Conservation (phyloP, 1,139 yeast genomes). For the Yamadazyma membranifaciens region DNA sequence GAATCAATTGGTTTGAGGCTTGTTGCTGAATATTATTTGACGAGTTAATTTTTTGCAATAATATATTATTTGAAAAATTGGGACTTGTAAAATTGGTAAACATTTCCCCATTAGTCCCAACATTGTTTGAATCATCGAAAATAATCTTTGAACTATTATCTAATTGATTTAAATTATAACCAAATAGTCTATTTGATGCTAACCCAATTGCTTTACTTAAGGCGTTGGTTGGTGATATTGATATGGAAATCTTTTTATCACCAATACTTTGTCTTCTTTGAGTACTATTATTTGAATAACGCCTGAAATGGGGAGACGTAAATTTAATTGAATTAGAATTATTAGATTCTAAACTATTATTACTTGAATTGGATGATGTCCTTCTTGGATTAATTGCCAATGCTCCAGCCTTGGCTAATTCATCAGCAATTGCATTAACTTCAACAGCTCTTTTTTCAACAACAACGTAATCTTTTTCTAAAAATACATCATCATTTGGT, state of each 20-base stretch:
- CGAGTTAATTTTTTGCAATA: conserved; percentile 35
- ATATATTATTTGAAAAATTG: conserved; percentile 33
- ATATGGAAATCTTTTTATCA: conserved; percentile 63
- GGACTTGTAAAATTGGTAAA: conserved; percentile 16
- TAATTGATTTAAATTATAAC: conserved; percentile 24
- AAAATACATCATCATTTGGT: conserved; percentile 42
- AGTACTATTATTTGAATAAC: conserved; percentile 29
- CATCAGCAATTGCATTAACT: conserved; percentile 93
- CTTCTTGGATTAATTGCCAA: conserved; percentile 37
- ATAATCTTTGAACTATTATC: conserved; percentile 8
- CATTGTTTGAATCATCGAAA: conserved; percentile 3
- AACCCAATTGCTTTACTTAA: conserved; percentile 82
- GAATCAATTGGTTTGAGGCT: conserved; percentile 13
- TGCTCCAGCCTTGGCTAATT: conserved; percentile 66
- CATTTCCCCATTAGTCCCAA: not conserved
- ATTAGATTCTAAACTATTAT: conserved; percentile 13
- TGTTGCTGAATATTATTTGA: conserved; percentile 17
- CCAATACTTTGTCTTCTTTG: conserved; percentile 50
- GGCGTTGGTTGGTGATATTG: conserved; percentile 86
- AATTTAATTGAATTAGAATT: conserved; percentile 14
- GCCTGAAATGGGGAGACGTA: conserved; percentile 19
- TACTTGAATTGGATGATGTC: conserved; percentile 15
- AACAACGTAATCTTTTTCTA: conserved; percentile 87
- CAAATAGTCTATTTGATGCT: conserved; percentile 87
- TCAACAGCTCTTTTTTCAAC: conserved; percentile 94